A percentile compares a stretch with the other conserved stretches of the same genome.
These are phyloP conservation scores for Haplosporangium gracile DNA, from an alignment of 192 early-diverging fungal species.

Conservation along the genomic window DNA sequence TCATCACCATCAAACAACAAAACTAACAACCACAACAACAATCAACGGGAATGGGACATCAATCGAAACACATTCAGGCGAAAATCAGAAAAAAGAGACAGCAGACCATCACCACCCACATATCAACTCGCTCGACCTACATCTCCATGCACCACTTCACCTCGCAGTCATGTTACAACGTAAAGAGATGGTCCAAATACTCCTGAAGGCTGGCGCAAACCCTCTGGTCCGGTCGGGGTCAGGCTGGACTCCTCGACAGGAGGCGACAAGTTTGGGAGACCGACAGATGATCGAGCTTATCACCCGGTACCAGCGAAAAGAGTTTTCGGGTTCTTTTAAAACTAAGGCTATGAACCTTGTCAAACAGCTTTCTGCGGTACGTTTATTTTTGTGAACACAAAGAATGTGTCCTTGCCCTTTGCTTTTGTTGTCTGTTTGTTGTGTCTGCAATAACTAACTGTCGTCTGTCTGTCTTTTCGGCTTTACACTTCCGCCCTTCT, in stretches of 20 bases:
- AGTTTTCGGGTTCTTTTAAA: conserved; percentile 48
- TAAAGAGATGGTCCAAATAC: conserved; percentile 33
- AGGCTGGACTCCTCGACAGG: conserved; percentile 50
- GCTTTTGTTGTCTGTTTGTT: background rate
- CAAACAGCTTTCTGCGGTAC: conserved; percentile 44
- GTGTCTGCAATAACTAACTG: too few species aligned
- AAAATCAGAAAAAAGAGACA: background rate
- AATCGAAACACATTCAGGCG: background rate
- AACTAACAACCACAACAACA: background rate
- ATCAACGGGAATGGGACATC: background rate
- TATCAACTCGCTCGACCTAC: conserved; percentile 47
- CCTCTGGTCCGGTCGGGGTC: conserved; percentile 47
- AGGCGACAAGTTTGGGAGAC: conserved; percentile 43
- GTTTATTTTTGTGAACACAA: background rate
- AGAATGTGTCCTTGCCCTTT: background rate
- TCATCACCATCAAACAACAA: background rate
- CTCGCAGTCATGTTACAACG: conserved; percentile 54
- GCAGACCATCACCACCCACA: conserved; percentile 11
- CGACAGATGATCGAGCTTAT: conserved; percentile 45
- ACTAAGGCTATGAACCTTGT: conserved; percentile 47
- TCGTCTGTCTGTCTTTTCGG: background rate
- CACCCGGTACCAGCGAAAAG: conserved; percentile 41
- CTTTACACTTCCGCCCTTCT: too few species aligned
- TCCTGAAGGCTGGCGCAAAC: conserved; percentile 46
- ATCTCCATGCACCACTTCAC: conserved; percentile 43